Evolutionary conservation across 257 asterid species (phyloP).

Genomic region (Forsythia viridissima): DNA sequence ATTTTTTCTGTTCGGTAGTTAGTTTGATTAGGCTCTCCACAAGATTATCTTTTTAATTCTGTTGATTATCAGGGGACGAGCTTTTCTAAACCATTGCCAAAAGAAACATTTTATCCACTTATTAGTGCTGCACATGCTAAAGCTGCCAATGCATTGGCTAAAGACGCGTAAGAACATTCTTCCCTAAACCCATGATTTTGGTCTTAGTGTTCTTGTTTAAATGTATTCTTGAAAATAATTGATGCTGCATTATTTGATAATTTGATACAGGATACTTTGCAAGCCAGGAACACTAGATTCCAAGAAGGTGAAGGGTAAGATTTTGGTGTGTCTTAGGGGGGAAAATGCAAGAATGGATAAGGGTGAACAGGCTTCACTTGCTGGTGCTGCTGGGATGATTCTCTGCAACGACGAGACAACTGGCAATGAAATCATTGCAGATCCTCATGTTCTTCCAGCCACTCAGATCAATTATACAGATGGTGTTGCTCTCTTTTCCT

Average conservation of each 20-base stretch:
- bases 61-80: constrained; percentile 39
- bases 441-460: constrained; percentile 56
- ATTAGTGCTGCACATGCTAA: constrained; percentile 39
- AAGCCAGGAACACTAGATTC: constrained; percentile 39
- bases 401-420: constrained; percentile 33
- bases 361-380: constrained; percentile 38
- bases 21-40: not conserved
- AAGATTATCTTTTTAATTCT: not conserved
- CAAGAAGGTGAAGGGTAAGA: constrained; percentile 50
- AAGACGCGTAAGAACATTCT: constrained; percentile 42
- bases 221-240: not conserved
- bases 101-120: constrained; percentile 32
- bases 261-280: constrained; percentile 48
- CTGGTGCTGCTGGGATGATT: constrained; percentile 74
- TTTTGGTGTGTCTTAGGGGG: constrained; percentile 62
- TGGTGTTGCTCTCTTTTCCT: constrained; percentile 37
- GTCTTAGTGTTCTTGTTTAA: not conserved
- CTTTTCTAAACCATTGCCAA: constrained; percentile 37
- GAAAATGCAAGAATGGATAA: constrained; percentile 30
- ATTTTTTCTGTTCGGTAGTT: not conserved
- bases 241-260: not conserved
- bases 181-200: not conserved
- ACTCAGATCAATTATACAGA: constrained; percentile 50
- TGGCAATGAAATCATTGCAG: constrained; percentile 31
- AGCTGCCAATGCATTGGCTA: constrained; percentile 25